Base-by-base conservation (phyloP, 2,329 filamentous ascomycete genomes). In the Beauveria sp. region DNA sequence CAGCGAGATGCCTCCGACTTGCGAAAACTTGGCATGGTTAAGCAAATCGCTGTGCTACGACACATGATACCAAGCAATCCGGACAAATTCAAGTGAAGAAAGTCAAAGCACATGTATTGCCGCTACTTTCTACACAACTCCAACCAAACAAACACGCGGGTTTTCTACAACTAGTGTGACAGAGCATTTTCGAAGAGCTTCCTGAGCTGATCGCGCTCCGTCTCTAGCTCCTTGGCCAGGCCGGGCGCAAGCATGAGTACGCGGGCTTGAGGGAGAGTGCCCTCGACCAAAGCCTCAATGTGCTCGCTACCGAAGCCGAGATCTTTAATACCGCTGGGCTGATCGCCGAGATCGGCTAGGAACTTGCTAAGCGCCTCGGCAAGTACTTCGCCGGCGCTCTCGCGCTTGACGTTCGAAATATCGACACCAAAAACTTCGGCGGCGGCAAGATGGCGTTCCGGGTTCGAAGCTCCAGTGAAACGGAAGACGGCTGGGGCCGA, bases 341-440 rank as follows among this genome's bases (percentile, higher is more conserved):
- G 94, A 69, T 96, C 94, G 34, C 94, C 94, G 16, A 99, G 76
- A 28, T 87, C 84, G 14, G 87, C 84, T 47, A 99, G 76, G 75
- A 99, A 99, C 65, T 87, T 82, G 22, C 86, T 80, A 26, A 99
- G 74, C 0, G 93, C 93, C 64, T 97, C 92, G 2, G 86, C 85
- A 1, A 99, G 79, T 0, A 97, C 88, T 70, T 93, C 91, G 7
- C 94, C 96, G 0, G 94, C 94, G 63, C 87, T 92, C 75, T 96
- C 93, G 56, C 83, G 84, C 79, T 96, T 96, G 20, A 96, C 91
- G 56, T 92, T 89, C 48, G 84, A 88, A 55, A 96, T 85, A 69
- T 99, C 94, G 1, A 96, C 89, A 2, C 93, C 94, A 66, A 99
- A 97, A 0, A 84, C 86, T 72, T 96, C 92, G 0, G 94, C 93